Evolutionary conservation across 495 filamentous ascomycete genomes (phyloP).

Genomic region (Antarctomyces pellizariae): DNA sequence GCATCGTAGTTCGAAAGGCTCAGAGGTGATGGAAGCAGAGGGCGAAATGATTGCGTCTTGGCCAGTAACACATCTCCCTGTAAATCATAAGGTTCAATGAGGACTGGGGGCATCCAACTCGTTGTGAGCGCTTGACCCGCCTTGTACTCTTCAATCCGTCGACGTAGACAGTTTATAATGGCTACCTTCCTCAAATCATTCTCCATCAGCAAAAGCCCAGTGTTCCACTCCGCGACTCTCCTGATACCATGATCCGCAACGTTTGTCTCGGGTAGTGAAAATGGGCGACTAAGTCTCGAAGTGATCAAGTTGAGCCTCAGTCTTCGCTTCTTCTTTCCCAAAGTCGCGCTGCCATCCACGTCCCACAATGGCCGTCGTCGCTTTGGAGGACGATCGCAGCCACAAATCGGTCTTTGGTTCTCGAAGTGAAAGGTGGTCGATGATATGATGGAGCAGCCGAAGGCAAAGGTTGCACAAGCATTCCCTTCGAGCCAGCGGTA

Average conservation of each 20-base stretch:
- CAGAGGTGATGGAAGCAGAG: slow-evolving; percentile 18
- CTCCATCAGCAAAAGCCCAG: slow-evolving; percentile 16
- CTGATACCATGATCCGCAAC: slow-evolving; percentile 36
- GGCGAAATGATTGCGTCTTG: too few species aligned
- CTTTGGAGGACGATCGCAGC: slow-evolving; percentile 19
- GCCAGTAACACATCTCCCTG: too few species aligned
- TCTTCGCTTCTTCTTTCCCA: slow-evolving; percentile 34
- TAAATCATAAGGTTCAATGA: too few species aligned
- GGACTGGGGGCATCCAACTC: too few species aligned
- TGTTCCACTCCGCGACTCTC: slow-evolving; percentile 31
- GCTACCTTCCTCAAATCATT: slow-evolving; percentile 27
- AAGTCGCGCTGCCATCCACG: slow-evolving; percentile 32
- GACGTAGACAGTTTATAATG: slow-evolving; percentile 27
- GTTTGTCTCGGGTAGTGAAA: slow-evolving; percentile 41
- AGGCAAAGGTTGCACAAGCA: background rate
- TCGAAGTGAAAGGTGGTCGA: background rate
- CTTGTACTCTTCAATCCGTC: slow-evolving; percentile 13
- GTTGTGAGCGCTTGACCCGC: too few species aligned
- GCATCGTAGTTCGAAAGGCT: slow-evolving; percentile 24
- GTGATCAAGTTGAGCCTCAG: slow-evolving; percentile 39
- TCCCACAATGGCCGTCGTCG: slow-evolving; percentile 32
- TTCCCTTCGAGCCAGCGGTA: too few species aligned
- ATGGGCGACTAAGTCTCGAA: slow-evolving; percentile 42
- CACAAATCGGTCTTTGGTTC: background rate
- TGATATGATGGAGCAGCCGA: background rate